These are phyloP conservation scores for Vitis hybrid DNA, from an alignment of 177 flowering plant genomes.

Conservation along the genomic window DNA sequence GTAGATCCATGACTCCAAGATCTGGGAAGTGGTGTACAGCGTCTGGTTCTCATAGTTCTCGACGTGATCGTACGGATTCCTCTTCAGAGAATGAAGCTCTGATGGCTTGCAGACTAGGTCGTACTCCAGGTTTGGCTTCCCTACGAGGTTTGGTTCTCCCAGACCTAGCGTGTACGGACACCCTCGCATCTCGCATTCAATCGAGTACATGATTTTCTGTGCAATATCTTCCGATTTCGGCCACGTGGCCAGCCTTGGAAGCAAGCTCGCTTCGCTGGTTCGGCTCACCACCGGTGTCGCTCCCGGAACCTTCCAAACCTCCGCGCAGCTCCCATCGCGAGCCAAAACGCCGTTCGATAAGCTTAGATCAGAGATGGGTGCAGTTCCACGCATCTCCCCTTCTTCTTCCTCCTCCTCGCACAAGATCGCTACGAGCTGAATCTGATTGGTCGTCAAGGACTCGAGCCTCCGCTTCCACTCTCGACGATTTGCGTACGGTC, in stretches of 20 bases:
- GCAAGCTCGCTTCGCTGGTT: constrained; percentile 70
- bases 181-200: constrained; percentile 73
- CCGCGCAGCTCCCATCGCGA: constrained; percentile 57
- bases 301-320: constrained; percentile 71
- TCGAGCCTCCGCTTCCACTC: constrained; percentile 81
- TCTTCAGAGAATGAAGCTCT: constrained; percentile 62
- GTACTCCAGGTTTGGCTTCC: constrained; percentile 79
- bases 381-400: constrained; percentile 34
- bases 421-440: constrained; percentile 59
- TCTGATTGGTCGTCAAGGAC: constrained; percentile 49
- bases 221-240: constrained; percentile 60
- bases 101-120: constrained; percentile 71
- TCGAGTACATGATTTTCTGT: constrained; percentile 52
- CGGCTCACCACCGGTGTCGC: constrained; percentile 51
- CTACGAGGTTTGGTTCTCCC: constrained; percentile 80
- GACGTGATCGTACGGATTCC: constrained; percentile 34
- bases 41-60: constrained; percentile 60
- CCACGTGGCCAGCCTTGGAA: constrained; percentile 86
- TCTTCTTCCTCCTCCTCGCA: constrained; percentile 56
- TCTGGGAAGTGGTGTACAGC: constrained; percentile 60
- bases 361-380: constrained; percentile 58
- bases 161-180: constrained; percentile 78
- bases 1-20: constrained; percentile 71
- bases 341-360: constrained; percentile 43
- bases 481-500: constrained; percentile 63